Evolutionary conservation across 345 rosid species (phyloP).

Genomic region (Orychophragmus violaceus): DNA sequence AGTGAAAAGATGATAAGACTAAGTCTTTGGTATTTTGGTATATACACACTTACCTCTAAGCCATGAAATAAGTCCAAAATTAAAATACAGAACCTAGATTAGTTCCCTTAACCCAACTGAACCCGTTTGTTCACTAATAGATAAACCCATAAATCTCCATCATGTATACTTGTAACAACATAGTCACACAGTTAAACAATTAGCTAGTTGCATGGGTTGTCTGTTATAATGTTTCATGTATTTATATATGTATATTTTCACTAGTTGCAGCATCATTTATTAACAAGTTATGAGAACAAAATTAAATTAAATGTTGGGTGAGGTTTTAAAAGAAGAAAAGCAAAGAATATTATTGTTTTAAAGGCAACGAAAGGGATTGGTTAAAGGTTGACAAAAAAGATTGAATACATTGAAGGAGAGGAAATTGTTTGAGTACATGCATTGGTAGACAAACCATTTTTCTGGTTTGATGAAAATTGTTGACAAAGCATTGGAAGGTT

Average conservation of each 20-base stretch:
- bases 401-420: slow-evolving; percentile 24
- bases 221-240: not conserved
- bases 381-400: slow-evolving; percentile 6
- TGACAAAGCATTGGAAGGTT: slow-evolving; percentile 10
- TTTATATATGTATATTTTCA: not conserved
- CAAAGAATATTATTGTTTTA: not conserved
- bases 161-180: not conserved
- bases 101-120: not conserved
- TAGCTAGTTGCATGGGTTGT: not conserved
- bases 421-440: slow-evolving; percentile 15
- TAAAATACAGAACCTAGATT: not conserved
- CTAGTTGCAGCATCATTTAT: not conserved
- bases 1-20: not conserved
- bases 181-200: not conserved
- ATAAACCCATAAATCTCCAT: not conserved
- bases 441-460: slow-evolving; percentile 12
- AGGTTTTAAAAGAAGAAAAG: slow-evolving; percentile 1
- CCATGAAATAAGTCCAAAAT: not conserved
- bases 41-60: not conserved
- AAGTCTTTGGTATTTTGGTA: not conserved
- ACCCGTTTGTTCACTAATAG: not conserved
- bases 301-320: not conserved
- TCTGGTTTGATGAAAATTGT: not conserved
- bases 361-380: slow-evolving; percentile 4
- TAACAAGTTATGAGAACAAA: not conserved